These are phyloP conservation scores for Ophiocordyceps camponoti-floridani DNA, from an alignment of 2,329 filamentous ascomycete genomes.

Conservation along the genomic window DNA sequence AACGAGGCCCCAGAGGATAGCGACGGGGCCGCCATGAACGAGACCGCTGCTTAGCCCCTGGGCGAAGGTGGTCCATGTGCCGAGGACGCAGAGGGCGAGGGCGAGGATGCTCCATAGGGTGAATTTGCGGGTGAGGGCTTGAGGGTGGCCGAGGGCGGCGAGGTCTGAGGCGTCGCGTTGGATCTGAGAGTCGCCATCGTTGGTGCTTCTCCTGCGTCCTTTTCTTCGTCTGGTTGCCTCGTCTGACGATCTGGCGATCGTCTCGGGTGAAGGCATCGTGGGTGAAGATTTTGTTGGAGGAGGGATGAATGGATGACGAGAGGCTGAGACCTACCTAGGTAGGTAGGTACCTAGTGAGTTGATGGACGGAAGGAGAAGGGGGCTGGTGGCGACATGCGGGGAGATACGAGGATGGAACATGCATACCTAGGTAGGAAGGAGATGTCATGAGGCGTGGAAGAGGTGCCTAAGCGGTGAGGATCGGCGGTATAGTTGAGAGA, in stretches of 20 bases:
- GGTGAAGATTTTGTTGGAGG: too few relatives aligned
- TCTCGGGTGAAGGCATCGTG: background rate
- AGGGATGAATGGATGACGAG: too few relatives aligned
- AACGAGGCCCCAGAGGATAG: slow-evolving; percentile 35
- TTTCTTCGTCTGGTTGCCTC: background rate
- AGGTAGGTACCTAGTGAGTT: too few relatives aligned
- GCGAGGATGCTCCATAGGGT: slow-evolving; percentile 37
- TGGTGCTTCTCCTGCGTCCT: background rate
- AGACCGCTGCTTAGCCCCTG: slow-evolving; percentile 29
- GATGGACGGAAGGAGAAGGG: too few relatives aligned
- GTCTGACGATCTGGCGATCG: too few relatives aligned
- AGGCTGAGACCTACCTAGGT: too few relatives aligned
- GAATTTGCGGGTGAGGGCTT: slow-evolving; percentile 27
- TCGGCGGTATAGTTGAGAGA: too few relatives aligned
- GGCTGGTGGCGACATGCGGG: too few relatives aligned
- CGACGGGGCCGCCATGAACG: slow-evolving; percentile 32
- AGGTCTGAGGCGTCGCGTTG: slow-evolving; percentile 20
- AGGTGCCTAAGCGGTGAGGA: too few relatives aligned
- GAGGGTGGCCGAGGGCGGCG: slow-evolving; percentile 20
- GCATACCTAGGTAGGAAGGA: too few relatives aligned
- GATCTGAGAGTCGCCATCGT: slow-evolving; percentile 6
- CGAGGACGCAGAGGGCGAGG: slow-evolving; percentile 36
- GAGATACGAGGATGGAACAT: too few relatives aligned
- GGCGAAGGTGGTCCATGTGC: slow-evolving; percentile 39
- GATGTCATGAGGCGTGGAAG: too few relatives aligned